These are phyloP conservation scores for Fusarium euwallaceae DNA, from an alignment of 2,329 filamentous ascomycete species.

Conservation along the genomic window DNA sequence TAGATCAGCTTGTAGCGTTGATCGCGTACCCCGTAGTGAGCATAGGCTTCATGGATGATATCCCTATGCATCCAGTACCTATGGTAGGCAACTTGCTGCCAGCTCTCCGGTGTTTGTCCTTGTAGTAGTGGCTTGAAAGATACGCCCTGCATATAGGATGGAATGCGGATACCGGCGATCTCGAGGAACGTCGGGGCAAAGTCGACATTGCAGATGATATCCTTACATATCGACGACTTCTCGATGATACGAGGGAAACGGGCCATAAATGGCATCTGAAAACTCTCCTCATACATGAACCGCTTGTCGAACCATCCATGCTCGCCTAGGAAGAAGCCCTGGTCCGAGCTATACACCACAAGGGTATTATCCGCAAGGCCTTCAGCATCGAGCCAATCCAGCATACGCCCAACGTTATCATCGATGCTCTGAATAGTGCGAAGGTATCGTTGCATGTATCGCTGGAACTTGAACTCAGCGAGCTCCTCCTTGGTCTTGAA, in stretches of 20 bases:
- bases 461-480: slow-evolving; percentile 67
- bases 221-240: slow-evolving; percentile 56
- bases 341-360: slow-evolving; percentile 66
- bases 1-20: slow-evolving; percentile 68
- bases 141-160: slow-evolving; percentile 66
- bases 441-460: slow-evolving; percentile 68
- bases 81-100: slow-evolving; percentile 66
- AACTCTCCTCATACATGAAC: slow-evolving; percentile 69
- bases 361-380: slow-evolving; percentile 60
- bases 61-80: slow-evolving; percentile 69
- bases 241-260: slow-evolving; percentile 59
- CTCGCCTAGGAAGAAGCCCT: slow-evolving; percentile 68
- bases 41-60: slow-evolving; percentile 62
- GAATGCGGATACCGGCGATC: slow-evolving; percentile 55
- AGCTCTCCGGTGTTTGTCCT: slow-evolving; percentile 47
- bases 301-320: slow-evolving; percentile 71
- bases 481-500: slow-evolving; percentile 58
- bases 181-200: slow-evolving; percentile 66
- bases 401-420: slow-evolving; percentile 63
- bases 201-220: slow-evolving; percentile 67
- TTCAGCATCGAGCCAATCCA: slow-evolving; percentile 58
- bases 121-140: not conserved
- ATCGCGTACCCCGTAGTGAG: slow-evolving; percentile 65
- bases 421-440: slow-evolving; percentile 65
- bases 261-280: slow-evolving; percentile 68